Base-by-base conservation (phyloP, 164 flowering plant species). In the Hamamelis virginiana region DNA sequence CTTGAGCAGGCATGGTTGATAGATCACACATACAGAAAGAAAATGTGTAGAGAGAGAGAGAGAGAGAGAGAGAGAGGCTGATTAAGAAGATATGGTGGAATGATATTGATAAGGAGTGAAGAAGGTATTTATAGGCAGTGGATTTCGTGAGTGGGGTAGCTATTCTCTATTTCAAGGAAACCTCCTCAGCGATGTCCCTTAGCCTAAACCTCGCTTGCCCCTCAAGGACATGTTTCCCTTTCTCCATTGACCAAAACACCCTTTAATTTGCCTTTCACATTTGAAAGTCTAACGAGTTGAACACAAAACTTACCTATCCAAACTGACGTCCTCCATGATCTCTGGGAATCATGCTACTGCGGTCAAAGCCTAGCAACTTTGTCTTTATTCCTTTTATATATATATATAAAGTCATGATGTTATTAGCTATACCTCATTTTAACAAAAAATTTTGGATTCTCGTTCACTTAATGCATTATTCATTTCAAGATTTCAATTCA, bases 1-100 rank as follows among this genome's bases (percentile, higher is more conserved):
- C 77, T 68, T 72, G 75, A 62, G 75, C 84, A 62, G 79, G 74
- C 89, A 83, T 83, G 65, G 38, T 59, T 9, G 27, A 67, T 38
- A n/a, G n/a, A n/a, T n/a, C n/a, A n/a, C n/a, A n/a, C 25, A 6
- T 5, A 19, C 45, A 28, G 26, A 22, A 21, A 26, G 8, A 43
- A 38, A 26, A 9, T 9, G 69, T 33, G 25, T 41, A 43, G 48
- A 51, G 63, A 44, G 73, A 71, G 58, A 64, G 70, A 67, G 70
- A 70, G 46, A 33, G 57, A 50, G 56, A 33, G 46, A 59, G 51
- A 64, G 48, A 25, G 48, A 64, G 46, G 11, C 26, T 1, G 25
- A 11, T 13, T 1, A n/a, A 55, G 0, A 21, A 26, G 44, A 21
- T 47, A 61, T 50, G 18, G 23, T 28, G 46, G 41, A 25, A 33